Conservation (phyloP, 495 filamentous ascomycete genomes). For the Daldinia grandis region DNA sequence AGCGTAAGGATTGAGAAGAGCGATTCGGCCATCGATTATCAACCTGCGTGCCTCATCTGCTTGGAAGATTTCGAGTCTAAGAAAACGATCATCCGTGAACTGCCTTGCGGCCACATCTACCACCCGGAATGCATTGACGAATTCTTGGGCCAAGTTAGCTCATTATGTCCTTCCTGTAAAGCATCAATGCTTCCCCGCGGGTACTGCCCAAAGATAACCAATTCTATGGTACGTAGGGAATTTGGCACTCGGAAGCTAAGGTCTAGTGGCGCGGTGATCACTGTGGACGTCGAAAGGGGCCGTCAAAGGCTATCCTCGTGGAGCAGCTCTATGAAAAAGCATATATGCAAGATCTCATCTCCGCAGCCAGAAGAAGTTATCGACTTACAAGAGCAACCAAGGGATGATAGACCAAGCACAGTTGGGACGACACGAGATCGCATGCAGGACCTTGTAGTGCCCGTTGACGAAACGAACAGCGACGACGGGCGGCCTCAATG, state of each 20-base stretch:
- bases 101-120: constrained; percentile 90
- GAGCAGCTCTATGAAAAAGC: constrained; percentile 39
- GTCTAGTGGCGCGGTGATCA: constrained; percentile 33
- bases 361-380: constrained; percentile 34
- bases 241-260: constrained; percentile 60
- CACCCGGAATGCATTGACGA: constrained; percentile 88
- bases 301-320: constrained; percentile 34
- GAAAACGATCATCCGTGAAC: constrained; percentile 75
- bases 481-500: constrained; percentile 46
- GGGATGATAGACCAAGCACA: constrained; percentile 15
- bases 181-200: constrained; percentile 71
- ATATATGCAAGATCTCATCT: constrained; percentile 31
- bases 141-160: constrained; percentile 74
- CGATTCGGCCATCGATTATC: constrained; percentile 59
- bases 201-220: constrained; percentile 78
- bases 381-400: constrained; percentile 36
- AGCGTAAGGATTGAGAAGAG: constrained; percentile 29
- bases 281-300: constrained; percentile 36
- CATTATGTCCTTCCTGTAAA: constrained; percentile 90
- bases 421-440: constrained; percentile 33
- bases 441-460: constrained; percentile 42
- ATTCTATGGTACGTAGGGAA: constrained; percentile 81
- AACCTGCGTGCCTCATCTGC: constrained; percentile 85
- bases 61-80: constrained; percentile 78
- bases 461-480: constrained; percentile 46